phyloP scores from a whole-genome alignment of 306 rosid genomes.

The Cicer bijugum region DNA sequence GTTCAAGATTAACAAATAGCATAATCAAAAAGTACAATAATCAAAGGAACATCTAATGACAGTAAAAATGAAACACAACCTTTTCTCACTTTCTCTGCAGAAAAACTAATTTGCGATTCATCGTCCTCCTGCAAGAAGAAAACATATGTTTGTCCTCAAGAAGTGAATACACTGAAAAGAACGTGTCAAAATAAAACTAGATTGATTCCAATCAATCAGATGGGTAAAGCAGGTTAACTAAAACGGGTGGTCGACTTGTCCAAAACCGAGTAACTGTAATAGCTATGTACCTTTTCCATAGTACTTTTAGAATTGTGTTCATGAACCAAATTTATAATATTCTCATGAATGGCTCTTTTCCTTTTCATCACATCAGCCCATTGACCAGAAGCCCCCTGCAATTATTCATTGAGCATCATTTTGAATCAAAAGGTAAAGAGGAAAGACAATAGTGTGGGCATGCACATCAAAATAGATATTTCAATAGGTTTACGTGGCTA shows the following conservation, averaged over 20 bases:
- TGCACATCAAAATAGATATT: constrained; percentile 32
- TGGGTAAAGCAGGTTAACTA: neutral
- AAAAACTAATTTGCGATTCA: constrained; percentile 51
- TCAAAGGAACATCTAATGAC: constrained; percentile 9
- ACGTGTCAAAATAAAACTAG: constrained; percentile 16
- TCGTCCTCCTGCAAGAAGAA: constrained; percentile 62
- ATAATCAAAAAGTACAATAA: constrained; percentile 33
- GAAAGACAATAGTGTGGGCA: neutral
- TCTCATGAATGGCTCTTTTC: constrained; percentile 88
- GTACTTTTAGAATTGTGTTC: constrained; percentile 60
- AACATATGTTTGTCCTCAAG: constrained; percentile 26
- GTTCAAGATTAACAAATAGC: constrained; percentile 12
- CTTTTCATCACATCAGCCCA: constrained; percentile 96
- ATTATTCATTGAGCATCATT: constrained; percentile 39
- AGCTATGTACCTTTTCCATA: constrained; percentile 56
- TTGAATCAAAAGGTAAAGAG: constrained; percentile 27
- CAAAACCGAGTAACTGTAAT: constrained; percentile 32
- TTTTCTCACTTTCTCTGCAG: constrained; percentile 57
- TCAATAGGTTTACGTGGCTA: neutral
- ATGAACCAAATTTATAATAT: constrained; percentile 67
- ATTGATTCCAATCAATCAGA: constrained; percentile 16
- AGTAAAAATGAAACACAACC: constrained; percentile 51
- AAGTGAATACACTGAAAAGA: constrained; percentile 31
- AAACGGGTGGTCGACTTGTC: constrained; percentile 10
- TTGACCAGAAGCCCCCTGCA: constrained; percentile 75